Evolutionary conservation across 768 basidiomycete species (phyloP), one percentile per base, ranked within the genome.

Genomic region (Leccinum subgranulosum): DNA sequence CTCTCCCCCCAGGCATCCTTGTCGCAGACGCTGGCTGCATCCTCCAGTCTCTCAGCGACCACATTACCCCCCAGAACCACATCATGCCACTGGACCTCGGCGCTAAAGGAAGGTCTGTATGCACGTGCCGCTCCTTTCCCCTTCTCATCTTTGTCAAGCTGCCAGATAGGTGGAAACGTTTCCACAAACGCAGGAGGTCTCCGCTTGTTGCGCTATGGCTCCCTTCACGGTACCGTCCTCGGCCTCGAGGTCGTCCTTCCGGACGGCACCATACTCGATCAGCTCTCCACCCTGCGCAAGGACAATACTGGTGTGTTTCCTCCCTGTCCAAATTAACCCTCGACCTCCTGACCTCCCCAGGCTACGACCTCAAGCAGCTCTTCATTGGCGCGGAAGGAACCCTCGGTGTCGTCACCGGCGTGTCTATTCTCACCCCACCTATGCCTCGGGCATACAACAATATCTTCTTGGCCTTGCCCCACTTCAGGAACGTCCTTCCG

Each of bases 311-410:
- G 94, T 91, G 59, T 50, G 82, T 66, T 54, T 36, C 19, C 53
- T 49, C 9, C 14, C 11, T 36, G 36, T 54, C 7, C 23, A 15
- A 56, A 17, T 39, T 12, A 6, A 2, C 2, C 29, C 17, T 7
- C 6, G 15, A 7, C 14, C 21, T 23, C 31, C 53, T 67, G 45
- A 69, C 8, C 23, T 17, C 14, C 23, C 39, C 64, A 94, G 96
- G 97, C 12, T 98, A 97, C 70, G 97, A 99, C 72, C 79, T 99
- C 48, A 98, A 99, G 73, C 97, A 99, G 67, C 82, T 99, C 17
- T 99, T 98, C 75, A 97, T 99, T 63, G 97, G 97, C 12, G 87
- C 91, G 6, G 97, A 99, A 71, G 97, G 97, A 52, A 98, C 96
- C 0, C 86, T 99, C 23, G 97, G 97, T 47, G 79, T 99, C 55